Percentiles rank a stretch among this genome's conserved stretches.
Conservation (phyloP, 768 basidiomycete species). For the Lactarius sanguifluus region DNA sequence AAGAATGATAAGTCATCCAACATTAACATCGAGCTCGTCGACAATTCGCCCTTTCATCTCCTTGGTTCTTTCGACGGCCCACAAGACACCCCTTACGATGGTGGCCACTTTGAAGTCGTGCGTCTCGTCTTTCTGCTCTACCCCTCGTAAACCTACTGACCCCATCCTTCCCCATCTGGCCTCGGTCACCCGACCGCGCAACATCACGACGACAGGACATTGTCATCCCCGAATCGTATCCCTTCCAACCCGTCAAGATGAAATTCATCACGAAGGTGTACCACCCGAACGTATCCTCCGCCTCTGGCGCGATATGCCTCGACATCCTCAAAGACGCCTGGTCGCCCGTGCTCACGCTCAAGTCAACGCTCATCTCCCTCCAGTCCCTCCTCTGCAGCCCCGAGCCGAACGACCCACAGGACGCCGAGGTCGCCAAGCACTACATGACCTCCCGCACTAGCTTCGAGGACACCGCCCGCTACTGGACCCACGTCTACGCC, state of each 20-base stretch:
- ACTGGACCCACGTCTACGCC: constrained; percentile 94
- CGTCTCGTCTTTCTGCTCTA: constrained; percentile 36
- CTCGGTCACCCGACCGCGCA: neutral
- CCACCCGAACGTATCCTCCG: constrained; percentile 94
- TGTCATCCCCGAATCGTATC: constrained; percentile 86
- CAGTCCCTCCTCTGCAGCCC: constrained; percentile 92
- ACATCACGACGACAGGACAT: constrained; percentile 65
- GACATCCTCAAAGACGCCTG: constrained; percentile 90
- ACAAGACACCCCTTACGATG: constrained; percentile 89
- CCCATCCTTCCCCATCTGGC: neutral
- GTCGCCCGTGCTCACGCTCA: constrained; percentile 93
- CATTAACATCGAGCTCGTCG: constrained; percentile 83
- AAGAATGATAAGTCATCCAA: constrained; percentile 91
- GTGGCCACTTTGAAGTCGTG: constrained; percentile 89
- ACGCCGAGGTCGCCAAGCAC: constrained; percentile 97
- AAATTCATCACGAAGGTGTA: constrained; percentile 97
- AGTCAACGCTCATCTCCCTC: constrained; percentile 92
- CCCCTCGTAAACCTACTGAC: neutral
- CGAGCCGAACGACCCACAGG: constrained; percentile 95
- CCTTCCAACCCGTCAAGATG: constrained; percentile 96
- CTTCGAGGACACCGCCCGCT: constrained; percentile 90
- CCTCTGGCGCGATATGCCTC: constrained; percentile 92
- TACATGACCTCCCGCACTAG: constrained; percentile 84
- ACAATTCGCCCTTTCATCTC: constrained; percentile 88
- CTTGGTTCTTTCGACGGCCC: constrained; percentile 91